phyloP scores from a whole-genome alignment of 352 stramenopile species.

The Pythium dissotocum region DNA sequence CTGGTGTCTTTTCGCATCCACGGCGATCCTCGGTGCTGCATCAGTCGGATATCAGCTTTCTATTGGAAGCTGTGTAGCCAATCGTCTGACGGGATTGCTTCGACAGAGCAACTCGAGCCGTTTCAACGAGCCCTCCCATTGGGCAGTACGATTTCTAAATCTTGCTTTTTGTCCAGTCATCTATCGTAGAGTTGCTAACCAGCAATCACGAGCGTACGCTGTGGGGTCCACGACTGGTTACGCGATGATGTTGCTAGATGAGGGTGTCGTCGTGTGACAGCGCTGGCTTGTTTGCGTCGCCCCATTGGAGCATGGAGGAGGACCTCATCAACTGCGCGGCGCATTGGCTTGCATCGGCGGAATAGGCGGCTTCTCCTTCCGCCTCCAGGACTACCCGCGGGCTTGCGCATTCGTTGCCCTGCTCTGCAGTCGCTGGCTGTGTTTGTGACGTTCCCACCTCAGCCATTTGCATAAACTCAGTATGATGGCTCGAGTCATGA shows the following conservation, averaged over 20 bases:
- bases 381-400: background rate
- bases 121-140: background rate
- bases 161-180: conserved; percentile 13
- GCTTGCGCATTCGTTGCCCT: background rate
- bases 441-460: conserved; percentile 1
- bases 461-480: conserved; percentile 4
- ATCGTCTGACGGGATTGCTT: conserved; percentile 18
- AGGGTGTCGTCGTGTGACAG: conserved; percentile 16
- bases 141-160: background rate
- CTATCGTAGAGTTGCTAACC: background rate
- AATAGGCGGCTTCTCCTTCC: conserved; percentile 20
- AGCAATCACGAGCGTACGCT: background rate
- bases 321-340: background rate
- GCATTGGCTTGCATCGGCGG: conserved; percentile 21
- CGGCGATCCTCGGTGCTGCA: conserved; percentile 21
- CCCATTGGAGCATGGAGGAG: conserved; percentile 24
- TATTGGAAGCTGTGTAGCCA: conserved; percentile 22
- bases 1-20: conserved; percentile 13
- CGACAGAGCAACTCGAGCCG: conserved; percentile 21
- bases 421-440: conserved; percentile 3
- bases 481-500: background rate
- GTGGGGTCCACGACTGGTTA: background rate
- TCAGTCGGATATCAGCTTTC: conserved; percentile 16
- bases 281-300: conserved; percentile 20
- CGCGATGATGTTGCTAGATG: conserved; percentile 5